Percentiles rank a stretch among this genome's conserved stretches.
phyloP scores from a whole-genome alignment of 1,284 basidiomycete species.

The Puccinia hordei region DNA sequence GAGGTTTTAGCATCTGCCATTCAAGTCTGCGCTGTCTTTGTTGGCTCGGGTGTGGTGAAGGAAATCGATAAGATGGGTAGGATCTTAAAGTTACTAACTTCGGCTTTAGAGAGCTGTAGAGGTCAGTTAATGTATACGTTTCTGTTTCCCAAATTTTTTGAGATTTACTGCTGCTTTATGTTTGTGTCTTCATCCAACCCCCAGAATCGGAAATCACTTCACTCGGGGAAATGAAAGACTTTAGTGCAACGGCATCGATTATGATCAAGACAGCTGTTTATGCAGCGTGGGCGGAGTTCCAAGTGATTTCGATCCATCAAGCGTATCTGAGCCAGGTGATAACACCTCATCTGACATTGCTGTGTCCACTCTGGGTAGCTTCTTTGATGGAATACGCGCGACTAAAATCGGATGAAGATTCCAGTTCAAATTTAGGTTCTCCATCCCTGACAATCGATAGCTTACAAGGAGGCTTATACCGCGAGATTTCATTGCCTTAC shows the following conservation, averaged over 20 bases:
- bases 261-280: conserved; percentile 92
- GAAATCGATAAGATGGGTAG: conserved; percentile 88
- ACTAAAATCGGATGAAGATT: conserved; percentile 69
- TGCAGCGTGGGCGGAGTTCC: conserved; percentile 92
- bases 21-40: conserved; percentile 90
- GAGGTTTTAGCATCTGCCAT: conserved; percentile 91
- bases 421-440: conserved; percentile 64
- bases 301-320: conserved; percentile 75
- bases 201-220: conserved; percentile 78
- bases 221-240: conserved; percentile 80
- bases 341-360: conserved; percentile 72
- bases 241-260: conserved; percentile 89
- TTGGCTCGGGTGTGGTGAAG: conserved; percentile 91
- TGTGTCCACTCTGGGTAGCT: conserved; percentile 85
- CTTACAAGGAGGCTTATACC: conserved; percentile 80
- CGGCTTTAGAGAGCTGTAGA: conserved; percentile 85
- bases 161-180: no score
- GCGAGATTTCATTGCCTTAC: conserved; percentile 89
- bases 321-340: conserved; percentile 79
- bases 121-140: conserved; percentile 59
- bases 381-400: conserved; percentile 70
- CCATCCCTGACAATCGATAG: conserved; percentile 66
- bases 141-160: not conserved
- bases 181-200: not conserved
- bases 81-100: conserved; percentile 77